Evolutionary conservation across 2,329 filamentous ascomycete genomes (phyloP), one percentile per base, ranked within the genome.

Genomic region (Zymoseptoria ardabiliae): DNA sequence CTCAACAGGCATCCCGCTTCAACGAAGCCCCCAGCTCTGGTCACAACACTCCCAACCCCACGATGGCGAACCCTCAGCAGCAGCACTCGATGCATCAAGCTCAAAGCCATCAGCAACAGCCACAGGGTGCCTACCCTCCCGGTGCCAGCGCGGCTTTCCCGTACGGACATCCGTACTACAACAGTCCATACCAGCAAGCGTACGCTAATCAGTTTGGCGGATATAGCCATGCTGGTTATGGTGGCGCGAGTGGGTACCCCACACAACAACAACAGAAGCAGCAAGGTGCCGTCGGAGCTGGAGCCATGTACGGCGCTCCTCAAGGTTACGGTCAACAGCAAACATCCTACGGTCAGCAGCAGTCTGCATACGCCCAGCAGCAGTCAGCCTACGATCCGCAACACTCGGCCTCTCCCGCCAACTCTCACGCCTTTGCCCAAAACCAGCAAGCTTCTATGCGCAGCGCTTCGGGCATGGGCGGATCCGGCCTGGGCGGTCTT

Each of bases 11-110:
- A 41, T 41, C 35, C 17, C 35, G 35, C 35, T 41, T 41, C 66
- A 87, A 87, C 69, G 91, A 96, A 58, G 82, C 84, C 62, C 89
- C 91, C 70, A 91, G 88, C 78, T 96, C 91, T 72, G 93, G 91
- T 51, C 88, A 94, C 74, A 93, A 88, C 69, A 97, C 92, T 2
- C 92, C 93, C 41, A 94, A 95, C 77, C 91, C 92, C 25, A 81
- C 87, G 49, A 74, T 84, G 61, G 81, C 81, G 60, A 58, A 61
- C 54, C 79, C 82, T 62, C 81, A 81, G 54, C 74, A 75, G 61
- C 68, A 70, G 57, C 65, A 66, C 9, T 62, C 63, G 56, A 66
- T 68, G 56, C 70, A 69, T 50, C 74, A 74, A 49, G 75, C 73
- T 21, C 74, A 75, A 62, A 62, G 59, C 30, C 66, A 68, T 30